phyloP scores from a whole-genome alignment of 345 rosid species.

The Eutrema yunnanense region DNA sequence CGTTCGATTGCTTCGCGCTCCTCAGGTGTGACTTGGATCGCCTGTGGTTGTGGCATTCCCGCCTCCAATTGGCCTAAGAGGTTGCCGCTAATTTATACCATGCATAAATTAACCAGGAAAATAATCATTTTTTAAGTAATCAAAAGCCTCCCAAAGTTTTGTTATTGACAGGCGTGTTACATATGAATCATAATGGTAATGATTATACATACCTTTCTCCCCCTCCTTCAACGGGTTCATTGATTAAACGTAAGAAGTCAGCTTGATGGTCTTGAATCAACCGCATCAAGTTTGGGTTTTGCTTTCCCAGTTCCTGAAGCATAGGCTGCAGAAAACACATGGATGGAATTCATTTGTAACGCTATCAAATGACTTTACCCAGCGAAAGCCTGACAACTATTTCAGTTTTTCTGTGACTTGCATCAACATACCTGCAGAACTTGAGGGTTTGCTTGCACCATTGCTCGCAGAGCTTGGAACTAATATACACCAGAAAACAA shows the following conservation, averaged over 20 bases:
- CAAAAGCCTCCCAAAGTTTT: not conserved
- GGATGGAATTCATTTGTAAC: not conserved
- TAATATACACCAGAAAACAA: slow-evolving; percentile 19
- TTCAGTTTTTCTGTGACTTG: not conserved
- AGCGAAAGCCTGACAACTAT: not conserved
- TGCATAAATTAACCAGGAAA: not conserved
- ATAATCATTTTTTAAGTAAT: not conserved
- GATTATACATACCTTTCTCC: slow-evolving; percentile 58
- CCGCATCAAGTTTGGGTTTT: slow-evolving; percentile 78
- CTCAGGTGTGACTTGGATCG: slow-evolving; percentile 70
- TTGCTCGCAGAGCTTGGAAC: slow-evolving; percentile 81
- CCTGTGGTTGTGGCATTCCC: slow-evolving; percentile 70
- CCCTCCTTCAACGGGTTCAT: slow-evolving; percentile 81
- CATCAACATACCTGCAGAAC: slow-evolving; percentile 52
- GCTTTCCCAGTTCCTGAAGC: slow-evolving; percentile 92
- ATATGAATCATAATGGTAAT: not conserved
- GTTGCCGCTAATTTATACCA: slow-evolving; percentile 38
- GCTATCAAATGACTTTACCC: not conserved
- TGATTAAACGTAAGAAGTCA: slow-evolving; percentile 77
- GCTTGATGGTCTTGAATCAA: slow-evolving; percentile 87
- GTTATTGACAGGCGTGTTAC: not conserved
- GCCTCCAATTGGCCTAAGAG: slow-evolving; percentile 59
- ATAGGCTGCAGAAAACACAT: slow-evolving; percentile 52
- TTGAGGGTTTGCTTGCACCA: slow-evolving; percentile 86
- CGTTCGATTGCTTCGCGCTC: slow-evolving; percentile 91